phyloP scores from a whole-genome alignment of 257 asterid species.

The Plantago major region DNA sequence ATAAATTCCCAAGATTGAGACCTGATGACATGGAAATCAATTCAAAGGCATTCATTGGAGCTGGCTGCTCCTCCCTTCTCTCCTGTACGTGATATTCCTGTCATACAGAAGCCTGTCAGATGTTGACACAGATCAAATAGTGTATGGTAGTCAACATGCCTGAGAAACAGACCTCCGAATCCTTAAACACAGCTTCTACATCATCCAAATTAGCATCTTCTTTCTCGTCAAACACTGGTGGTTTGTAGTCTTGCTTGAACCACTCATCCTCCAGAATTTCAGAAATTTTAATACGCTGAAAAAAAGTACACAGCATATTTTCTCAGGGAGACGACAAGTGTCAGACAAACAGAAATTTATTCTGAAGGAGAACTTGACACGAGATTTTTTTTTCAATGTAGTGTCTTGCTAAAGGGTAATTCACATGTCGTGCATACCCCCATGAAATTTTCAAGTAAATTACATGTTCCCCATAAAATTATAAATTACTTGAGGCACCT shows the following conservation, averaged over 20 bases:
- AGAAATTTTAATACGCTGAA: conserved; percentile 69
- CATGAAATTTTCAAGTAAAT: no score
- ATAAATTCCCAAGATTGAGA: conserved; percentile 10
- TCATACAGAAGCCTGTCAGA: conserved; percentile 15
- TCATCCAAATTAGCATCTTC: conserved; percentile 79
- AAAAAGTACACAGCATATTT: neutral
- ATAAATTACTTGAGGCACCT: no score
- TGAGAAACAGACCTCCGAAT: conserved; percentile 53
- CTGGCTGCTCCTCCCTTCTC: conserved; percentile 3
- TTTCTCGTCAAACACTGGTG: conserved; percentile 71
- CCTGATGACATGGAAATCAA: conserved; percentile 8
- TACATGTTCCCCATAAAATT: no score
- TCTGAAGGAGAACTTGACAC: no score
- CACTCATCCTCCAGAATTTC: conserved; percentile 77
- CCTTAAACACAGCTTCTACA: conserved; percentile 91
- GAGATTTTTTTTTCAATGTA: no score
- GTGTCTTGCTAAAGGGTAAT: no score
- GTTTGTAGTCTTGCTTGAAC: conserved; percentile 84
- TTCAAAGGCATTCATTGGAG: conserved; percentile 10
- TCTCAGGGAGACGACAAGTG: no score
- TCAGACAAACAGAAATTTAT: no score
- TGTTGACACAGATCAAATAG: neutral
- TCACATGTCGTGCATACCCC: no score
- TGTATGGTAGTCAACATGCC: conserved; percentile 8
- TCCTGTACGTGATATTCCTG: conserved; percentile 44